phyloP scores from a whole-genome alignment of 768 basidiomycete species.

The Kwoniella sp. region DNA sequence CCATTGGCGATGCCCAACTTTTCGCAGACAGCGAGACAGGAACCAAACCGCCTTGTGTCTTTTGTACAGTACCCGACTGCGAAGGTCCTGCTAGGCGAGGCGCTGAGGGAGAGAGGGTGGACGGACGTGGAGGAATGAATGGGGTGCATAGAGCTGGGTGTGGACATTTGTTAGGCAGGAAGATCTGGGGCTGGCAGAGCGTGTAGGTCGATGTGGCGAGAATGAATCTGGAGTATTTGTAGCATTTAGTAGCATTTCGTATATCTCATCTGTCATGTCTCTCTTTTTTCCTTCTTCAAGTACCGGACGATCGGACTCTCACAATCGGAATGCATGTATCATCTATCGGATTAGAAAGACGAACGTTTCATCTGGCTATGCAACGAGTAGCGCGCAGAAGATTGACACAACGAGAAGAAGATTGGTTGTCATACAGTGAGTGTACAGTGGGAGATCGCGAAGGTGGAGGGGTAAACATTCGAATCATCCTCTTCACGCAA shows the following conservation, averaged over 20 bases:
- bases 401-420: too few species aligned
- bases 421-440: too few species aligned
- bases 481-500: too few species aligned
- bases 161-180: conserved; percentile 50
- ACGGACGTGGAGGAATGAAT: conserved; percentile 49
- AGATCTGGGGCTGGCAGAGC: conserved; percentile 47
- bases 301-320: not conserved
- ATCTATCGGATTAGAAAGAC: too few species aligned
- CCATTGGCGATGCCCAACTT: conserved; percentile 39
- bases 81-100: conserved; percentile 50
- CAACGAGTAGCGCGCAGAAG: too few species aligned
- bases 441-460: too few species aligned
- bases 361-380: too few species aligned
- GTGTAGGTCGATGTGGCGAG: not conserved
- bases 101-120: conserved; percentile 51
- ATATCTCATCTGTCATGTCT: too few species aligned
- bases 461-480: not conserved
- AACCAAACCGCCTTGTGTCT: conserved; percentile 31
- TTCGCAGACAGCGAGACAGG: conserved; percentile 21
- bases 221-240: not conserved
- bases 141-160: conserved; percentile 49
- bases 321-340: not conserved
- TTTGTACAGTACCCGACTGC: conserved; percentile 53
- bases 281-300: not conserved
- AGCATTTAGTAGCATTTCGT: not conserved